Conservation (phyloP, 768 basidiomycete genomes). For the Termitomyces sp. region DNA sequence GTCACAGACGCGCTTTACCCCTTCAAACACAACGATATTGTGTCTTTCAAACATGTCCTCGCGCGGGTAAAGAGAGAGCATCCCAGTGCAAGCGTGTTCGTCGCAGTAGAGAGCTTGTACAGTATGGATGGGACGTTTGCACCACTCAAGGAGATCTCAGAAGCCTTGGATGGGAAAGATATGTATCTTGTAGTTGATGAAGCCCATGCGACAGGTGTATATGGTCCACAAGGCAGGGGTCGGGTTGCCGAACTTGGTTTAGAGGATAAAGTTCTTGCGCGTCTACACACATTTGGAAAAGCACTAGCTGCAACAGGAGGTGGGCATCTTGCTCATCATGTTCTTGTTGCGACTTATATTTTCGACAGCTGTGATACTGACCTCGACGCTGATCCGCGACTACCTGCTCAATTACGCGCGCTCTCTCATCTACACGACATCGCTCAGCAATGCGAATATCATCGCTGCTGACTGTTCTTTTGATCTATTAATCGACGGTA, state of each 20-base stretch:
- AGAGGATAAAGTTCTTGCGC: slow-evolving; percentile 63
- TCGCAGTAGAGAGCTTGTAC: slow-evolving; percentile 87
- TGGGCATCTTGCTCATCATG: slow-evolving; percentile 30
- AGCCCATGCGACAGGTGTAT: slow-evolving; percentile 90
- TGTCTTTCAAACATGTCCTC: slow-evolving; percentile 41
- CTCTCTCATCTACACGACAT: slow-evolving; percentile 88
- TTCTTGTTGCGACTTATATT: neutral
- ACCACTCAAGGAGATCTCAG: slow-evolving; percentile 64
- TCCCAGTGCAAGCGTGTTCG: slow-evolving; percentile 53
- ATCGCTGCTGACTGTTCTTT: slow-evolving; percentile 74
- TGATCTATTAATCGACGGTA: slow-evolving; percentile 68
- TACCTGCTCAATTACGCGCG: slow-evolving; percentile 92
- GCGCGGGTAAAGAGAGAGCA: slow-evolving; percentile 29
- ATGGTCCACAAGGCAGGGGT: slow-evolving; percentile 74
- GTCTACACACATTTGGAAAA: slow-evolving; percentile 93
- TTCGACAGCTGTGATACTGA: slow-evolving; percentile 65
- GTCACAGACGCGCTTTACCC: slow-evolving; percentile 30
- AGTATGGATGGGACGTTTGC: slow-evolving; percentile 95
- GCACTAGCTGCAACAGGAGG: slow-evolving; percentile 83
- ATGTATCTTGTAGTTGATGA: slow-evolving; percentile 84
- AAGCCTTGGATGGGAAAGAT: slow-evolving; percentile 55
- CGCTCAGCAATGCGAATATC: slow-evolving; percentile 71
- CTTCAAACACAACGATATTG: slow-evolving; percentile 73
- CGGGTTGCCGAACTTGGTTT: slow-evolving; percentile 66
- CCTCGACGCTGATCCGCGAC: slow-evolving; percentile 63